Evolutionary conservation across 345 rosid genomes (phyloP), one percentile per base, ranked within the genome.

Genomic region (Gossypium raimondii): DNA sequence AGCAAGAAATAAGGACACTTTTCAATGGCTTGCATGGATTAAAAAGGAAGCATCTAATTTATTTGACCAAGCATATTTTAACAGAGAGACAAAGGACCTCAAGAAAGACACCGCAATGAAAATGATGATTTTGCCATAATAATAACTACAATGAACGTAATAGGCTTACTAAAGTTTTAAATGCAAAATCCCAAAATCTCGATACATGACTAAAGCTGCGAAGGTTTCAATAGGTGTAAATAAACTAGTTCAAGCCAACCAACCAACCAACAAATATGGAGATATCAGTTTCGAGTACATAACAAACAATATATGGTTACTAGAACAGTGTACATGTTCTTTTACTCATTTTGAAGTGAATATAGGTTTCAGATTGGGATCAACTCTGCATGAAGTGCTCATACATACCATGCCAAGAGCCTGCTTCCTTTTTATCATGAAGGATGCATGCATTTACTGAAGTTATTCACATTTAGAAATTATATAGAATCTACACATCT

Each of bases 181-280:
- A 29, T 9, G 43, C 69, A 18, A 59, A 41, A 64, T 18, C 29
- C 69, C 27, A n/a, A 65, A 44, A 18, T 44, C 25, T 44, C 12
- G 7, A 3, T 65, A 62, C 70, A 43, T 44, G n/a, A 44, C 17
- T 43, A 43, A 65, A 41, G 52, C n/a, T 44, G 53, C 2, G 2
- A n/a, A 65, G 29, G 27, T 65, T 65, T 66, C 34, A 22, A 65
- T 43, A 66, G 70, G 47, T 44, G 70, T 65, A 65, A 65, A 65
- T 65, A 4, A 11, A 65, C 51, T 18, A 43, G 51, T 65, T 66
- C 29, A 43, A 65, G 18, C 20, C 3, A 61, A 29, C 41, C 29
- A 65, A 43, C 11, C 3, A 61, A 29, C 41, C 29, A 12, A 64
- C 68, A 20, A 66, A 44, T 13, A 66, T 11, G 11, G 70, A 3